Evolutionary conservation across 1,139 yeast genomes (phyloP), one percentile per base, ranked within the genome.

Genomic region (Zygosaccharomyces pseudobailii): DNA sequence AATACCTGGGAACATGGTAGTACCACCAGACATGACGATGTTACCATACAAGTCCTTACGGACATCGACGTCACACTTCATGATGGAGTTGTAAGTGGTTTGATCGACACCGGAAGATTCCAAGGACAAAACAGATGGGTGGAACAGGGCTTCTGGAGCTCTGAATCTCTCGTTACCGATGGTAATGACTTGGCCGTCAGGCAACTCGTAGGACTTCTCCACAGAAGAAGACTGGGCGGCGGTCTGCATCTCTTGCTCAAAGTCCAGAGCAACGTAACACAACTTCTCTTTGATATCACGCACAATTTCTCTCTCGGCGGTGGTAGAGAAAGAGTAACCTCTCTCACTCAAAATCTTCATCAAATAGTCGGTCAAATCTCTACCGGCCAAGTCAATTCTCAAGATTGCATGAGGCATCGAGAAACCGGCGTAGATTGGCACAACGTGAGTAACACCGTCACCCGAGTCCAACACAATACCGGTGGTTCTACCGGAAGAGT

Each of bases 381-480:
- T 89, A 79, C 98, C 98, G 67, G 98, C 98, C 77, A 92, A 82
- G 77, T 92, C 97, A 68, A 92, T 85, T 85, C 98, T 90, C 79
- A 87, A 82, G 71, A 92, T 92, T 72, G 97, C 97, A 75, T 92
- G 97, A 68, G 97, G 97, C 72, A 92, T 80, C 53, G 97, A 87
- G 95, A 90, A 92, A 80, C 98, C 98, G 63, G 97, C 96, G 78
- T 92, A 92, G 71, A 92, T 92, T 74, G 98, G 98, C 59, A 92
- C 98, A 74, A 92, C 97, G 95, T 92, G 98, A 68, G 97, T 89
- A 68, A 92, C 98, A 86, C 98, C 98, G 73, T 92, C 98, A 83
- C 98, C 98, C 58, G 97, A 89, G 78, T 92, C 98, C 72, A 92
- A 83, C 61, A 92, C 98, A 69, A 92, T 90, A 88, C 98, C 98